Evolutionary conservation across 75 land plant species (phyloP).

Genomic region (Sequoia sempervirens): DNA sequence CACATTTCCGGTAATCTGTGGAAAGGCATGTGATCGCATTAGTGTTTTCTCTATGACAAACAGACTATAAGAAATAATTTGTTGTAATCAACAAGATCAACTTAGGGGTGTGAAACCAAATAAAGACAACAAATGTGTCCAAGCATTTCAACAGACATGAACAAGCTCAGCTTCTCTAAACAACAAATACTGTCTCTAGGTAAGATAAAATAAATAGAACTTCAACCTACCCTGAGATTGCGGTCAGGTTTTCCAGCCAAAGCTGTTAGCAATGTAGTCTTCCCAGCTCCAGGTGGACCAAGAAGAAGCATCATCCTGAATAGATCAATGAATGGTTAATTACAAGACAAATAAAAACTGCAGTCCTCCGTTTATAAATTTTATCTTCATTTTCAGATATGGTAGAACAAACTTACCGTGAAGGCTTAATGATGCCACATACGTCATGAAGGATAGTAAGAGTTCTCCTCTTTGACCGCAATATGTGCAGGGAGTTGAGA

Average conservation of each 20-base stretch:
- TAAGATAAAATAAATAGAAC: not conserved
- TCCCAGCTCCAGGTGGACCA: constrained; percentile 82
- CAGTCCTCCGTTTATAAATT: not conserved
- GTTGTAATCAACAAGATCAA: not conserved
- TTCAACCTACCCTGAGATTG: constrained; percentile 39
- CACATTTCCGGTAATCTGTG: constrained; percentile 49
- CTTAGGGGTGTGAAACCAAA: not conserved
- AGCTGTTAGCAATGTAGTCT: constrained; percentile 66
- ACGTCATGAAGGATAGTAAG: constrained; percentile 57
- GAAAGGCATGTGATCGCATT: not conserved
- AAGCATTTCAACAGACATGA: not conserved
- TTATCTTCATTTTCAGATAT: constrained; percentile 9
- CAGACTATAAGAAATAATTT: not conserved
- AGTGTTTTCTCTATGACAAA: not conserved
- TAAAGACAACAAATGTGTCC: not conserved
- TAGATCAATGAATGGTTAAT: not conserved
- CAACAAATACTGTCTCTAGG: not conserved
- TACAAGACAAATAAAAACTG: not conserved
- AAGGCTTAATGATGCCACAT: constrained; percentile 71
- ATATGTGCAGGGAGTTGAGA: constrained; percentile 27
- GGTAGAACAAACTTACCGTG: constrained; percentile 24
- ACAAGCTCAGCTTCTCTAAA: not conserved
- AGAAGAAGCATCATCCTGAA: constrained; percentile 72
- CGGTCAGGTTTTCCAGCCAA: constrained; percentile 62
- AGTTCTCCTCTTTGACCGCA: constrained; percentile 37